Conservation (phyloP, 2,329 filamentous ascomycete genomes). For the Rhinocladiella mackenziei region DNA sequence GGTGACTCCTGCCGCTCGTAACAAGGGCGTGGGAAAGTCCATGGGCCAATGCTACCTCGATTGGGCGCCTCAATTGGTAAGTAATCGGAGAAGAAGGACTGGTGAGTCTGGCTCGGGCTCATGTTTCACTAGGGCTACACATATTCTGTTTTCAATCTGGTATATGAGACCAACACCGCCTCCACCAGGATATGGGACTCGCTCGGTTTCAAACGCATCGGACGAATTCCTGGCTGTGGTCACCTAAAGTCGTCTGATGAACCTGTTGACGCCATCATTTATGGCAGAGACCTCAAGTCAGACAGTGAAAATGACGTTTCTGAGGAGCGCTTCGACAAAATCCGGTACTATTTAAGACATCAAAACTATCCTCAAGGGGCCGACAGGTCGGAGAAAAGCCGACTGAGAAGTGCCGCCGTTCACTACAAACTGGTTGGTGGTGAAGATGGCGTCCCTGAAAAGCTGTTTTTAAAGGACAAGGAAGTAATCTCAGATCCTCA, state of each 20-base stretch:
- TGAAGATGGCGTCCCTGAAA: slow-evolving; percentile 54
- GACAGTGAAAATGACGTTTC: slow-evolving; percentile 79
- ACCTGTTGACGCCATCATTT: slow-evolving; percentile 71
- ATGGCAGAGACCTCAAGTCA: slow-evolving; percentile 59
- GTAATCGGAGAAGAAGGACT: slow-evolving; percentile 21
- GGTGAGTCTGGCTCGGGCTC: slow-evolving; percentile 13
- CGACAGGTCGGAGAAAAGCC: slow-evolving; percentile 91
- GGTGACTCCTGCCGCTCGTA: slow-evolving; percentile 68
- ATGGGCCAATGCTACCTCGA: slow-evolving; percentile 75
- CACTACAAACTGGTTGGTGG: slow-evolving; percentile 77
- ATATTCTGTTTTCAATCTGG: slow-evolving; percentile 90
- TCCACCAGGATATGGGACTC: slow-evolving; percentile 90
- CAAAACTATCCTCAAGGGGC: slow-evolving; percentile 89
- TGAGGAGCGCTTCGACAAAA: slow-evolving; percentile 98
- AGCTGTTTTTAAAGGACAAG: slow-evolving; percentile 95
- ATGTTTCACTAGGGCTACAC: slow-evolving; percentile 64
- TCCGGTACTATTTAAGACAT: slow-evolving; percentile 93
- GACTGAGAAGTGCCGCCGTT: slow-evolving; percentile 85
- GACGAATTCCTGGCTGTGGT: slow-evolving; percentile 69
- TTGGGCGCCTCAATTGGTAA: slow-evolving; percentile 64
- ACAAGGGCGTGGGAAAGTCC: slow-evolving; percentile 68
- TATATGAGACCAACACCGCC: slow-evolving; percentile 89
- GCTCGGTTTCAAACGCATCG: slow-evolving; percentile 87
- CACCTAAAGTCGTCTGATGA: slow-evolving; percentile 65
- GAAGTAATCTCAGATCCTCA: slow-evolving; percentile 90